Conservation (phyloP, 208 protist species). For the Histomonas meleagridis region DNA sequence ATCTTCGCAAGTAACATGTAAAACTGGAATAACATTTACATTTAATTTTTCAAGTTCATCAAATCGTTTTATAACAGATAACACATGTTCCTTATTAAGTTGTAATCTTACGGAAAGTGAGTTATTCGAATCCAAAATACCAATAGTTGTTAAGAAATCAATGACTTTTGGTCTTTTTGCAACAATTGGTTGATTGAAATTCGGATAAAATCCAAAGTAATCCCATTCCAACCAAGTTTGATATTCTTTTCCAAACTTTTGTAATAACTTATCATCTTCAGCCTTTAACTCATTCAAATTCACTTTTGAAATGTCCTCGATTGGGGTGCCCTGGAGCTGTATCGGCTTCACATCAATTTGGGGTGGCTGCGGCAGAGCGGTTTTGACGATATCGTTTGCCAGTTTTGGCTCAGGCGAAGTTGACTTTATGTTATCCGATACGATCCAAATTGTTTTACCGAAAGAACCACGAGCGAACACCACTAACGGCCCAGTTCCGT, state of each 20-base stretch:
- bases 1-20: too few relatives aligned
- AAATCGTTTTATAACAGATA: neutral
- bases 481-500: neutral
- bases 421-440: neutral
- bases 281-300: neutral
- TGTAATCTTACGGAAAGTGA: neutral
- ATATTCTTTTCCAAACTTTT: neutral
- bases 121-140: neutral
- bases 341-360: too few relatives aligned
- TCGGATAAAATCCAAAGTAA: neutral
- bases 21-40: too few relatives aligned
- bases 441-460: neutral
- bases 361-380: neutral
- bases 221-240: neutral
- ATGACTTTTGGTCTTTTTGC: neutral
- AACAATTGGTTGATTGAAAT: neutral
- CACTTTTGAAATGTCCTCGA: neutral
- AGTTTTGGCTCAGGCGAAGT: neutral
- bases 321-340: neutral
- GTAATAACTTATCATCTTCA: neutral
- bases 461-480: neutral
- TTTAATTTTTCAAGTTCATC: neutral
- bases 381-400: neutral
- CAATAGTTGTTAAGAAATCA: neutral
- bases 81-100: neutral